These are phyloP conservation scores for Russula foetens DNA, from an alignment of 768 basidiomycete genomes.

Conservation along the genomic window DNA sequence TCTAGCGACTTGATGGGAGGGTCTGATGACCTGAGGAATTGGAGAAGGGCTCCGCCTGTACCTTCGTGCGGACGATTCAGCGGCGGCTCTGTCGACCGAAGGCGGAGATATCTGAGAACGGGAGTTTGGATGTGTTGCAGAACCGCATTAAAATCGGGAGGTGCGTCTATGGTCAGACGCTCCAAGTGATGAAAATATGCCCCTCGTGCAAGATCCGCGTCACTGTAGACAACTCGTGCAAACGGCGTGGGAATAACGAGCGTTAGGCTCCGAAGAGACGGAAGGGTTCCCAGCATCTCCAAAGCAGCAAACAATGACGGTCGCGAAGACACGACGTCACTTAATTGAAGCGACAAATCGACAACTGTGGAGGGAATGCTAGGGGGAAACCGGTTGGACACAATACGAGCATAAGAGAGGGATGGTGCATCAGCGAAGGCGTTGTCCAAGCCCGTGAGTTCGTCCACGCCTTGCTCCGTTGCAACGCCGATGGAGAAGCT, in stretches of 20 bases:
- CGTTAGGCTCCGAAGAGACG: slow-evolving; percentile 34
- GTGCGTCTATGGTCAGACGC: slow-evolving; percentile 26
- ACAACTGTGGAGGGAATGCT: slow-evolving; percentile 12
- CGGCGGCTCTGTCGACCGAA: slow-evolving; percentile 34
- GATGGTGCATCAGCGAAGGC: slow-evolving; percentile 30
- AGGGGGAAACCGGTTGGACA: slow-evolving; percentile 14
- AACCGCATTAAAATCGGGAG: slow-evolving; percentile 27
- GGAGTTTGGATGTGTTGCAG: slow-evolving; percentile 30
- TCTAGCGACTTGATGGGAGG: slow-evolving; percentile 34
- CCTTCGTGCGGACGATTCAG: slow-evolving; percentile 28
- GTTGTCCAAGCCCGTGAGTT: slow-evolving; percentile 12
- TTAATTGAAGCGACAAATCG: slow-evolving; percentile 10
- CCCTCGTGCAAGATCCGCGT: slow-evolving; percentile 12
- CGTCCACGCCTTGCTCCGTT: slow-evolving; percentile 1
- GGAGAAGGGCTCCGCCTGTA: slow-evolving; percentile 26
- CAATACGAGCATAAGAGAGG: slow-evolving; percentile 20
- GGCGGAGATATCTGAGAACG: slow-evolving; percentile 30
- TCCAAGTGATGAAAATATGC: slow-evolving; percentile 25
- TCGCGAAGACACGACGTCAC: slow-evolving; percentile 18
- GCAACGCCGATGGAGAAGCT: slow-evolving; percentile 12
- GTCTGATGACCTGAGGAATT: slow-evolving; percentile 28
- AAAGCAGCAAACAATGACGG: slow-evolving; percentile 21
- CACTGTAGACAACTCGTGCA: slow-evolving; percentile 23
- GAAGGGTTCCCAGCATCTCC: slow-evolving; percentile 32
- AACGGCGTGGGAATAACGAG: slow-evolving; percentile 31